Evolutionary conservation across 225 moss, liverwort and hornwort genomes (phyloP).

Genomic region (Marchantia polymorpha): DNA sequence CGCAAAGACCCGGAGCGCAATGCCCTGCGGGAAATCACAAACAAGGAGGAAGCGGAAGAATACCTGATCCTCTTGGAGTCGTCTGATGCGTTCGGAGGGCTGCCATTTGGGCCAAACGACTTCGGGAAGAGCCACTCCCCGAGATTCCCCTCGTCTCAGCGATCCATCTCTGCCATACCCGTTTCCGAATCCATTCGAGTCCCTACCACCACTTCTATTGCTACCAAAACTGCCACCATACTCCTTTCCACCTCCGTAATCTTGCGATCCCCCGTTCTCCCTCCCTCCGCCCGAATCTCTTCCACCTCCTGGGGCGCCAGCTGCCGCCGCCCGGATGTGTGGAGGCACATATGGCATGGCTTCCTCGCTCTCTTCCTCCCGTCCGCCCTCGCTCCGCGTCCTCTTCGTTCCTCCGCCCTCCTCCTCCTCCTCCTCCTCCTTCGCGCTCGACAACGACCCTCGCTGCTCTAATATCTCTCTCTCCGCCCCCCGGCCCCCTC

Average conservation of each 20-base stretch:
- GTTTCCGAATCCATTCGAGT: slow-evolving; percentile 60
- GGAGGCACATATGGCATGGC: slow-evolving; percentile 99
- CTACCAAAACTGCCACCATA: slow-evolving; percentile 78
- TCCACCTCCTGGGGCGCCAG: slow-evolving; percentile 47
- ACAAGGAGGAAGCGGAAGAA: background rate
- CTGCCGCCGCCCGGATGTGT: slow-evolving; percentile 97
- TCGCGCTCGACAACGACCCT: background rate
- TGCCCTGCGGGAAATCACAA: background rate
- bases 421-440: background rate
- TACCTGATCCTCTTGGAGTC: slow-evolving; percentile 75
- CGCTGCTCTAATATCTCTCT: background rate
- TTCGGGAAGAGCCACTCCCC: slow-evolving; percentile 71
- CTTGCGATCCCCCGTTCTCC: slow-evolving; percentile 31
- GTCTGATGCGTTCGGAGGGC: slow-evolving; percentile 90
- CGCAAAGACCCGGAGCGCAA: background rate
- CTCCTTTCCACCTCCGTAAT: slow-evolving; percentile 48
- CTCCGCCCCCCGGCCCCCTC: background rate
- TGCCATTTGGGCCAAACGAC: slow-evolving; percentile 95
- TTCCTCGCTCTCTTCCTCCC: slow-evolving; percentile 22
- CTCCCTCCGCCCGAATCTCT: slow-evolving; percentile 39
- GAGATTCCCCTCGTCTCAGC: slow-evolving; percentile 45
- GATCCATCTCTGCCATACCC: slow-evolving; percentile 57
- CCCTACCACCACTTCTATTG: slow-evolving; percentile 46
- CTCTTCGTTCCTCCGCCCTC: background rate
- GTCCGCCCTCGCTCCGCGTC: background rate